Conservation (phyloP, 2,329 filamentous ascomycete genomes). For the Myriosclerotinia curreyana region DNA sequence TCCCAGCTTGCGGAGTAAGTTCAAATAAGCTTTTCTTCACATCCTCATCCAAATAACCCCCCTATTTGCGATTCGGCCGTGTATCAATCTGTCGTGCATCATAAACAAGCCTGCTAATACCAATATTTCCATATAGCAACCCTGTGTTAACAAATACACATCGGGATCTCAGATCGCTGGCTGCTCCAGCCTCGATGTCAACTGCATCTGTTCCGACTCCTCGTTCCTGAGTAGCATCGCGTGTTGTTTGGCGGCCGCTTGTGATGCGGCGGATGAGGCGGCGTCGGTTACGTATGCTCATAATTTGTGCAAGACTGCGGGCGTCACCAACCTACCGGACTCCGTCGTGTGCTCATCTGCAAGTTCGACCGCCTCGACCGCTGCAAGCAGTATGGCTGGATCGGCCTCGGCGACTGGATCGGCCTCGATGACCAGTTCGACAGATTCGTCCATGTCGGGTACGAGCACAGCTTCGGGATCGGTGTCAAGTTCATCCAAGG, state of each 20-base stretch:
- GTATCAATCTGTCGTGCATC: not conserved
- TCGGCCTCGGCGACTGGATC: not conserved
- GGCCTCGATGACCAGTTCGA: constrained; percentile 1
- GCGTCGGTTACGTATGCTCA: constrained; percentile 38
- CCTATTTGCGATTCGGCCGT: not conserved
- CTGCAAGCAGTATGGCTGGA: not conserved
- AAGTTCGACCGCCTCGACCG: constrained; percentile 14
- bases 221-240: constrained; percentile 48
- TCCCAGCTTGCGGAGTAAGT: constrained; percentile 57
- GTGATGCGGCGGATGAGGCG: constrained; percentile 43
- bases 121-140: constrained; percentile 31
- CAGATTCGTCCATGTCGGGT: not conserved
- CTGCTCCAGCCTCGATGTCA: constrained; percentile 43
- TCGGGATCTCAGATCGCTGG: constrained; percentile 43
- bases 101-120: constrained; percentile 5
- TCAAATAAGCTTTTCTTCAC: not conserved
- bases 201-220: constrained; percentile 49
- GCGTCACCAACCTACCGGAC: constrained; percentile 38
- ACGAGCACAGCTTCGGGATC: not conserved
- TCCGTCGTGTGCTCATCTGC: constrained; percentile 28
- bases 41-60: not conserved
- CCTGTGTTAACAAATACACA: constrained; percentile 40
- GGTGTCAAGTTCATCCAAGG: not conserved
- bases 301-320: constrained; percentile 40
- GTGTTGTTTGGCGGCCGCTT: constrained; percentile 49